Evolutionary conservation across 495 filamentous ascomycete species (phyloP).

Genomic region (Lepraria neglecta): DNA sequence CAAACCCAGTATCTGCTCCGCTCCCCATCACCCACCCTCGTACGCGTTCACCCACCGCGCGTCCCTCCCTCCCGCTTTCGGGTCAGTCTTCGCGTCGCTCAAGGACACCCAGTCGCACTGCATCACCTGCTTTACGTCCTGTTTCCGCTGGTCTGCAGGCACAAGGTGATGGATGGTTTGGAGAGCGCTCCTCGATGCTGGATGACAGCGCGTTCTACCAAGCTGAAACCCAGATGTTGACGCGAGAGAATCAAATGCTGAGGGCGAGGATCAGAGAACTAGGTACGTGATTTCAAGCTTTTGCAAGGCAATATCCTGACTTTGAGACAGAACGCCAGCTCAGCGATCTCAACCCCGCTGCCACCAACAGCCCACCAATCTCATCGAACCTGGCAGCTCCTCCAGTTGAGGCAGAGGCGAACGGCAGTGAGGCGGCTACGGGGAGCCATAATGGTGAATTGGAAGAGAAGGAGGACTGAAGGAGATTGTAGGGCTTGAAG

Average conservation of each 20-base stretch:
- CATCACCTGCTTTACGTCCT: slow-evolving; percentile 35
- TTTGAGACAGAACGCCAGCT: slow-evolving; percentile 22
- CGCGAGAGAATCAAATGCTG: slow-evolving; percentile 91
- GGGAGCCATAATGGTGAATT: neutral
- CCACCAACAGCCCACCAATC: slow-evolving; percentile 20
- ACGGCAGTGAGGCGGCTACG: neutral
- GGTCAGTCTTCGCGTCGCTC: slow-evolving; percentile 42
- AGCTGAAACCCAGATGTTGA: slow-evolving; percentile 80
- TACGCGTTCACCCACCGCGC: slow-evolving; percentile 49
- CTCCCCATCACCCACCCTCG: slow-evolving; percentile 32
- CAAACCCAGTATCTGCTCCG: slow-evolving; percentile 30
- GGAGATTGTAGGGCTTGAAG: neutral
- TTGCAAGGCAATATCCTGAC: neutral
- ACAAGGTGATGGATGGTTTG: slow-evolving; percentile 31
- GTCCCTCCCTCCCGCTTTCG: slow-evolving; percentile 53
- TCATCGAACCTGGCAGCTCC: slow-evolving; percentile 24
- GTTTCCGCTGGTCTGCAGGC: slow-evolving; percentile 27
- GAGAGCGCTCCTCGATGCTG: slow-evolving; percentile 43
- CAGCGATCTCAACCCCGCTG: slow-evolving; percentile 20
- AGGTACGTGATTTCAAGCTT: slow-evolving; percentile 26
- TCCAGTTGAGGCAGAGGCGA: slow-evolving; percentile 16
- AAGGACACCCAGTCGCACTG: slow-evolving; percentile 32
- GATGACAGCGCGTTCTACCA: slow-evolving; percentile 88
- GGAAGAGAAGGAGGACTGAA: slow-evolving; percentile 18
- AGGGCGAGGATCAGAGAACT: slow-evolving; percentile 77